Conservation (phyloP, 495 filamentous ascomycete species). For the Aspergillus diversus region DNA sequence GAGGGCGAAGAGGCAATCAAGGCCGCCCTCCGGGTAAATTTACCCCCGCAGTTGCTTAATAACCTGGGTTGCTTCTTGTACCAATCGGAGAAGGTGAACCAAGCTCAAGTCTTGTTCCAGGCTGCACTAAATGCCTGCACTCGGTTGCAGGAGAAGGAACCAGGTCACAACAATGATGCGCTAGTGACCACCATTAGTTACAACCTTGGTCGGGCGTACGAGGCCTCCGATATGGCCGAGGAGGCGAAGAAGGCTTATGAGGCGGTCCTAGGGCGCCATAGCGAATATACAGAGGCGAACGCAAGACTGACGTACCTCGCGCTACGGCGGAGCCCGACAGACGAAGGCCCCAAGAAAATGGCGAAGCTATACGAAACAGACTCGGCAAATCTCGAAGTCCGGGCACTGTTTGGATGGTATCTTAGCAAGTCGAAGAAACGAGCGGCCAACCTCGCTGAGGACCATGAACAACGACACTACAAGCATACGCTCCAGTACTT, state of each 20-base stretch:
- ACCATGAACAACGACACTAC: slow-evolving; percentile 88
- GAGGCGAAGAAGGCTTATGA: slow-evolving; percentile 88
- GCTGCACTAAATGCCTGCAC: slow-evolving; percentile 84
- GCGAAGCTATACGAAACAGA: slow-evolving; percentile 79
- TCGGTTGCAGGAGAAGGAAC: slow-evolving; percentile 62
- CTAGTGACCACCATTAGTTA: slow-evolving; percentile 92
- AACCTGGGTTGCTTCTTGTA: slow-evolving; percentile 97
- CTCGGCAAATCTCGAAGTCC: slow-evolving; percentile 82
- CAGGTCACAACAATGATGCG: slow-evolving; percentile 77
- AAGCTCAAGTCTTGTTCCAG: slow-evolving; percentile 87
- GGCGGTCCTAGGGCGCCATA: slow-evolving; percentile 76
- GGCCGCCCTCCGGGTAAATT: slow-evolving; percentile 65
- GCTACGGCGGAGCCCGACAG: slow-evolving; percentile 77
- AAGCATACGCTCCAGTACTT: slow-evolving; percentile 93
- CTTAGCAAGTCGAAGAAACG: slow-evolving; percentile 81
- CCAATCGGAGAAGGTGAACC: slow-evolving; percentile 77
- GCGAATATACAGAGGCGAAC: slow-evolving; percentile 88
- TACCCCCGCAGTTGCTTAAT: slow-evolving; percentile 91
- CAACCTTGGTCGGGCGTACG: slow-evolving; percentile 95
- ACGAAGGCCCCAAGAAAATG: slow-evolving; percentile 84
- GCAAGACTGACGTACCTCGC: slow-evolving; percentile 87
- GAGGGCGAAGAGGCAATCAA: slow-evolving; percentile 63
- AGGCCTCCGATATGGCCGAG: slow-evolving; percentile 77
- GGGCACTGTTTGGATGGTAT: slow-evolving; percentile 93
- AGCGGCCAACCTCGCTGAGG: slow-evolving; percentile 78